Evolutionary conservation across 192 early-diverging fungal species (phyloP).

Genomic region (Backusella morwellensis): DNA sequence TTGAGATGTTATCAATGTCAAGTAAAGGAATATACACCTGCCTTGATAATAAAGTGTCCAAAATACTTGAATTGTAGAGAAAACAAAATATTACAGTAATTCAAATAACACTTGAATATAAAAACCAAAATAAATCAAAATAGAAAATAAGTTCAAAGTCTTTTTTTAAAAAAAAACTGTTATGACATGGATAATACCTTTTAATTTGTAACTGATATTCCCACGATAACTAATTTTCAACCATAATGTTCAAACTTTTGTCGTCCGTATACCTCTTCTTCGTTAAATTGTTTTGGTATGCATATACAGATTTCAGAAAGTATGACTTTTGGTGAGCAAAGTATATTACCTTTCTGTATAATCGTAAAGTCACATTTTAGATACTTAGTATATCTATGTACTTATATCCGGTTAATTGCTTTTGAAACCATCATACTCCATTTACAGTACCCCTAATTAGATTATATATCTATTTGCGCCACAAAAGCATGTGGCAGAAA

Average conservation of each 20-base stretch:
- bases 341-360: background rate
- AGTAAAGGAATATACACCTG: background rate
- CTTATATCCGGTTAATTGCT: background rate
- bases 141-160: background rate
- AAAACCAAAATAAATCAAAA: background rate
- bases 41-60: background rate
- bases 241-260: background rate
- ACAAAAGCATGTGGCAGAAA: background rate
- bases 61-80: background rate
- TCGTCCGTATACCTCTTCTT: background rate
- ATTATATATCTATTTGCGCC: background rate
- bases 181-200: background rate
- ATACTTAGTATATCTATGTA: background rate
- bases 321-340: background rate
- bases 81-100: background rate
- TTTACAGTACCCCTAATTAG: background rate
- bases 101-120: background rate
- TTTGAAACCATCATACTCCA: background rate
- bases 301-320: background rate
- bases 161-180: background rate
- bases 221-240: background rate
- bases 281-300: background rate
- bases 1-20: background rate
- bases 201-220: background rate
- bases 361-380: background rate